Conservation (phyloP, 2,329 filamentous ascomycete species). For the Simplicillium sp. region DNA sequence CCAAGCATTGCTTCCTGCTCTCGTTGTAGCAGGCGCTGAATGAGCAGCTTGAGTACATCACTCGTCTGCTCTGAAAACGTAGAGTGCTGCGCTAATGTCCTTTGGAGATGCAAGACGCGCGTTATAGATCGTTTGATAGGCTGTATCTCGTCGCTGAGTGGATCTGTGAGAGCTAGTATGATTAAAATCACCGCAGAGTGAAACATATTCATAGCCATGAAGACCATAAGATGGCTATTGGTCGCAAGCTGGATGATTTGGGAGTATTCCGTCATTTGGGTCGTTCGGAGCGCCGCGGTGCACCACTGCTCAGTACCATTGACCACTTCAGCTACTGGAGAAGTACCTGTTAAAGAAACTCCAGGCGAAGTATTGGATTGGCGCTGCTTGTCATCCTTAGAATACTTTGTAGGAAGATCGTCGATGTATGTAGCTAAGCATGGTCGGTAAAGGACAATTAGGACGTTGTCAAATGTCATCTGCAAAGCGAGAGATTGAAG, state of each 20-base stretch:
- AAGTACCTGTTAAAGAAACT: no score
- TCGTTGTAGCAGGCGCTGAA: no score
- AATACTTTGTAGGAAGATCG: constrained; percentile 10
- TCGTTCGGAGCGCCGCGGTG: constrained; percentile 27
- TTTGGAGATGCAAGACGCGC: no score
- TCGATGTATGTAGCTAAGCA: constrained; percentile 25
- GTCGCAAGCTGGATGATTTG: constrained; percentile 25
- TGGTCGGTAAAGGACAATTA: constrained; percentile 31
- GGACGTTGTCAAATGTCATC: constrained; percentile 30
- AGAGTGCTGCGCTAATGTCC: no score
- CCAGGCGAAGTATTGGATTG: no score
- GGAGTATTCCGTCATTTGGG: constrained; percentile 21
- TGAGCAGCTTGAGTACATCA: no score
- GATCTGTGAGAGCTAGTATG: constrained; percentile 29
- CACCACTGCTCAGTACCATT: constrained; percentile 19
- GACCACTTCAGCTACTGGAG: neutral
- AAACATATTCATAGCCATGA: constrained; percentile 34
- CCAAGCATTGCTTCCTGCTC: no score
- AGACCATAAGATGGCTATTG: constrained; percentile 31
- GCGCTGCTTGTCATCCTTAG: no score
- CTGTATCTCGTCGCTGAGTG: no score
- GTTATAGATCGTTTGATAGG: no score
- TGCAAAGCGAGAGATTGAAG: constrained; percentile 31
- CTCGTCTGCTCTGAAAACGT: no score
- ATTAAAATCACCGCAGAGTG: constrained; percentile 32